Evolutionary conservation across 1,139 yeast species (phyloP), one percentile per base, ranked within the genome.

Genomic region (Zygoascus sp.): DNA sequence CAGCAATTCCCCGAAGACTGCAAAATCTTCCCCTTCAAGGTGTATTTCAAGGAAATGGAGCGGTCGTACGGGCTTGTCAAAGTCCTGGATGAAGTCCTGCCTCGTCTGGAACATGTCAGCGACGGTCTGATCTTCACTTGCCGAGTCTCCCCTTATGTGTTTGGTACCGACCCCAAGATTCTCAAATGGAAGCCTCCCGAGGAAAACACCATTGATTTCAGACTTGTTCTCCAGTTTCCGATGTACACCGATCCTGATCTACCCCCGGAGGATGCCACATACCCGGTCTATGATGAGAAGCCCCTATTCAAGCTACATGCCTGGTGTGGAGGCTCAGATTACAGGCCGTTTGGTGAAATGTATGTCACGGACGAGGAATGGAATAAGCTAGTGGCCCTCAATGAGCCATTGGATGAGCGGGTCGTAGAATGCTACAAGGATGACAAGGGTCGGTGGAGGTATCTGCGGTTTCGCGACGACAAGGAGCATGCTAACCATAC

Each of bases 151-250:
- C 95, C 96, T 0, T 94, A 94, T 66, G 75, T 79, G 3, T 80
- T 82, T 55, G 97, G 97, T 10, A 90, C 97, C 0, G 97, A 92
- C 63, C 76, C 79, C 3, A 79, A 66, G 30, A 66, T 69, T 41
- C 68, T 94, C 48, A 94, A 94, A 65, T 94, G 99, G 99, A 94
- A 94, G 60, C 97, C 98, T 0, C 89, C 95, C 8, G 86, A 87
- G 51, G 98, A 92, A 65, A 94, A 94, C 59, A 83, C 97, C 0
- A 77, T 94, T 30, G 99, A 94, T 66, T 92, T 87, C 66, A 82
- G 83, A 61, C 64, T 94, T 51, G 77, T 77, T 32, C 65, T 92
- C 43, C 78, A 77, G 20, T 89, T 90, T 58, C 81, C 83, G 11
- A 59, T 69, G 43, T 84, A 64, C 49, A 80, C 78, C 45, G 96